These are phyloP conservation scores for Hypoxylon sp. DNA, from an alignment of 2,329 filamentous ascomycete genomes.

Conservation along the genomic window DNA sequence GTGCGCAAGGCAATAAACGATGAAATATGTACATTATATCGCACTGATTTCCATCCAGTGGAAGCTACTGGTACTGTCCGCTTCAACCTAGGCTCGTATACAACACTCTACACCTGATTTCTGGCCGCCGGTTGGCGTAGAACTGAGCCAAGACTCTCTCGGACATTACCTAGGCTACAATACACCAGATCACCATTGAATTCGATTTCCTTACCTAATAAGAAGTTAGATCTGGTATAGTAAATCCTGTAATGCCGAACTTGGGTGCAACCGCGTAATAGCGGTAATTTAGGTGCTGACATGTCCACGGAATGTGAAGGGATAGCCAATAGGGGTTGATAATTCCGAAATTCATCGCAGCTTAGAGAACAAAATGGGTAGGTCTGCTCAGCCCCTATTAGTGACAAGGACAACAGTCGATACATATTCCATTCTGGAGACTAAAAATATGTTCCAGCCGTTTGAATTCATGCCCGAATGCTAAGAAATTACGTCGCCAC, in stretches of 20 bases:
- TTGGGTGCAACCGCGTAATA: not conserved
- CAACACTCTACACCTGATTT: too few species aligned
- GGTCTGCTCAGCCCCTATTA: not conserved
- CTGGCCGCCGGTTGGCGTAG: too few species aligned
- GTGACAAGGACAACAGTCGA: not conserved
- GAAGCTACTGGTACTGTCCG: too few species aligned
- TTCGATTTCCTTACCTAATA: not conserved
- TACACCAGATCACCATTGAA: not conserved
- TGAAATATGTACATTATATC: too few species aligned
- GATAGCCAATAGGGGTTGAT: not conserved
- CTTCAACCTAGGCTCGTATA: too few species aligned
- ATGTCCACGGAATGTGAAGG: not conserved
- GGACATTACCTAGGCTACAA: not conserved
- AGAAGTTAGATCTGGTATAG: not conserved
- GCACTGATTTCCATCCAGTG: too few species aligned
- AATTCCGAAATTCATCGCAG: constrained; percentile 1
- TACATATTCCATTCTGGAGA: not conserved
- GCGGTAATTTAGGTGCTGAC: not conserved
- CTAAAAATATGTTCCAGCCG: not conserved
- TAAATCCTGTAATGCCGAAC: not conserved
- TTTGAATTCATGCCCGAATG: not conserved
- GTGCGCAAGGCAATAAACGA: too few species aligned
- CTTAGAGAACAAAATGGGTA: constrained; percentile 7
- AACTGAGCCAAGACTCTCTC: not conserved
- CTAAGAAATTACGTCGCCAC: not conserved